A percentile compares a stretch with the other conserved stretches of the same genome.
phyloP scores from a whole-genome alignment of 495 filamentous ascomycete genomes.

The Neurospora tetraspora region DNA sequence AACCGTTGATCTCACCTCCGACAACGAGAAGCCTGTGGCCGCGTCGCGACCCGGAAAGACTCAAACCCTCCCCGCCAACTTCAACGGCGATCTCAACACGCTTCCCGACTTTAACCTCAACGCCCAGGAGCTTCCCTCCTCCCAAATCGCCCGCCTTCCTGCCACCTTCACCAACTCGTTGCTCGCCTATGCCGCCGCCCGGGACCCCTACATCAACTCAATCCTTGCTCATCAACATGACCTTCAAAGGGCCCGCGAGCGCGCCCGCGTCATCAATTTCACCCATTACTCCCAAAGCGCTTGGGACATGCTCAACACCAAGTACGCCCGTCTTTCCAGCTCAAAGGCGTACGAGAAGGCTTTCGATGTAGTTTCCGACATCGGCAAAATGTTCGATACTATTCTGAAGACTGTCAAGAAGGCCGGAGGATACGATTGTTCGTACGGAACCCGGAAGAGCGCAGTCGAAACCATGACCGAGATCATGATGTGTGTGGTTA shows the following conservation, averaged over 20 bases:
- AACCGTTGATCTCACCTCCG: not conserved
- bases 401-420: not conserved
- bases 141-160: not conserved
- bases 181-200: not conserved
- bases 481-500: slow-evolving; percentile 2
- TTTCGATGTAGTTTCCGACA: not conserved
- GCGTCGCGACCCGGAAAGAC: not conserved
- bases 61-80: not conserved
- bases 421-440: not conserved
- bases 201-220: not conserved
- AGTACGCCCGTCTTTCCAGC: not conserved
- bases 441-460: slow-evolving; percentile 6
- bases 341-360: slow-evolving; percentile 1
- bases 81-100: not conserved
- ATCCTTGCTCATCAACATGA: not conserved
- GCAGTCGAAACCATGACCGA: slow-evolving; percentile 8
- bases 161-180: not conserved
- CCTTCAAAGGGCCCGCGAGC: not conserved
- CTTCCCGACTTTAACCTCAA: not conserved
- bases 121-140: not conserved
- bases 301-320: slow-evolving; percentile 4
- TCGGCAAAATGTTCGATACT: not conserved
- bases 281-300: not conserved
- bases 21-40: not conserved
- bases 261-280: not conserved